Evolutionary conservation across 78 protist genomes (phyloP), one percentile per base, ranked within the genome.

Genomic region (Dictyostelium purpureum): DNA sequence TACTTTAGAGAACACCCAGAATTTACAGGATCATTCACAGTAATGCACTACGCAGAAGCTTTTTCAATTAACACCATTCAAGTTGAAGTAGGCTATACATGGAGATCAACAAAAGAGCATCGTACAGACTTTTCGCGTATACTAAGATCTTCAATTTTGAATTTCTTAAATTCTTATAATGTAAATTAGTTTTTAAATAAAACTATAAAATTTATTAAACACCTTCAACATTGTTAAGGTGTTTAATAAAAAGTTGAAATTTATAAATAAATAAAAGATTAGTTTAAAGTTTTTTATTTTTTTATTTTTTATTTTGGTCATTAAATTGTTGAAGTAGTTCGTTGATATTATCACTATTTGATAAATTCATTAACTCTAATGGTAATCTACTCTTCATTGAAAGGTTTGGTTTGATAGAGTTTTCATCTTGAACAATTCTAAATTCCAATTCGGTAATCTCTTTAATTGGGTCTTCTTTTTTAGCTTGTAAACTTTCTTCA

Each of bases 311-410:
- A 67, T 33, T 67, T 37, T 33, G 24, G 10, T 82, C 77, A 56
- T 70, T 67, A 47, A 82, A 71, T 51, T 71, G 69, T 24, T 12
- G 18, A 42, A 82, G 57, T 56, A 82, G 26, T 35, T 82, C 80
- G 54, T 71, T 56, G 28, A 82, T 82, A 21, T 33, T 65, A 26
- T 19, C 31, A 4, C 52, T 24, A 6, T n/a, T 16, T 19, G 21
- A 3, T 31, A 31, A 19, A 11, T 73, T 49, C 6, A 61, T 43
- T 33, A 85, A 51, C 40, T 85, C 92, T 6, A 42, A 16, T 33
- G 92, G 92, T 59, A 85, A 47, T 73, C 92, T 37, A 45, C 82
- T 73, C 9, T 56, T 26, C 82, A 85, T 85, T 56, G 81, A 10
- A 19, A 73, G 18, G 37, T 85, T 85, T 42, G 92, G 92, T 85